These are phyloP conservation scores for Ophiostoma pallidulum DNA, from an alignment of 2,329 filamentous ascomycete genomes.

Conservation along the genomic window DNA sequence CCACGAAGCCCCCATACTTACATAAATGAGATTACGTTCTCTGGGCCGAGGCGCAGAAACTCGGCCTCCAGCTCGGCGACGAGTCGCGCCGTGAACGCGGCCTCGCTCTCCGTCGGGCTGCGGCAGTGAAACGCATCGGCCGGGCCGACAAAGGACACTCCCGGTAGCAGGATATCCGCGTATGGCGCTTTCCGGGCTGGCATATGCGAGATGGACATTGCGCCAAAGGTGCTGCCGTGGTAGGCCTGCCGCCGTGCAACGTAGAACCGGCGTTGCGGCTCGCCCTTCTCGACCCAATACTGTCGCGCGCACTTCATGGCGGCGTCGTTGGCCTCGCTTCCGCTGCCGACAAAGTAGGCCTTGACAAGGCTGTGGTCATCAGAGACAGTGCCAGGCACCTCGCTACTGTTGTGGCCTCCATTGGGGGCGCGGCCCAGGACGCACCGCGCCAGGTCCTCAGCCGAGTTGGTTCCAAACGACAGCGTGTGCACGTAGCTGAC, in stretches of 20 bases:
- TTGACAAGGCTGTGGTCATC: conserved; percentile 27
- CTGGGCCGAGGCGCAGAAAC: conserved; percentile 50
- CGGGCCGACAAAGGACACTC: conserved; percentile 51
- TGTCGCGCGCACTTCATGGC: conserved; percentile 59
- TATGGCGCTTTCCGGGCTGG: conserved; percentile 48
- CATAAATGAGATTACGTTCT: conserved; percentile 57
- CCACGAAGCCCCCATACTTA: too few species aligned
- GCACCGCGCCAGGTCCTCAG: conserved; percentile 39
- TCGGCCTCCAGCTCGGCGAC: conserved; percentile 52
- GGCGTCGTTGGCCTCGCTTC: conserved; percentile 60
- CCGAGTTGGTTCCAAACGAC: conserved; percentile 45
- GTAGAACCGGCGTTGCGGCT: conserved; percentile 47
- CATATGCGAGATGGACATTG: conserved; percentile 52
- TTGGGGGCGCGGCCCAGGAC: background rate
- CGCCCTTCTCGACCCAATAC: conserved; percentile 49
- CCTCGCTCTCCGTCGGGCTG: conserved; percentile 38
- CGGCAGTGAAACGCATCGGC: conserved; percentile 52
- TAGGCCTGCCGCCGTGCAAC: conserved; percentile 58
- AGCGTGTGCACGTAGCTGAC: conserved; percentile 25
- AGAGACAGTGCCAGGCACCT: too few species aligned
- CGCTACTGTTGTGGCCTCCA: too few species aligned
- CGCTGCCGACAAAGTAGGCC: conserved; percentile 31
- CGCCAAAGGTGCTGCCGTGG: conserved; percentile 59
- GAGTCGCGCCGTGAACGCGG: conserved; percentile 47
- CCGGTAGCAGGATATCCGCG: conserved; percentile 40